These are phyloP conservation scores for Linum tenue DNA, from an alignment of 345 rosid species.

Conservation along the genomic window DNA sequence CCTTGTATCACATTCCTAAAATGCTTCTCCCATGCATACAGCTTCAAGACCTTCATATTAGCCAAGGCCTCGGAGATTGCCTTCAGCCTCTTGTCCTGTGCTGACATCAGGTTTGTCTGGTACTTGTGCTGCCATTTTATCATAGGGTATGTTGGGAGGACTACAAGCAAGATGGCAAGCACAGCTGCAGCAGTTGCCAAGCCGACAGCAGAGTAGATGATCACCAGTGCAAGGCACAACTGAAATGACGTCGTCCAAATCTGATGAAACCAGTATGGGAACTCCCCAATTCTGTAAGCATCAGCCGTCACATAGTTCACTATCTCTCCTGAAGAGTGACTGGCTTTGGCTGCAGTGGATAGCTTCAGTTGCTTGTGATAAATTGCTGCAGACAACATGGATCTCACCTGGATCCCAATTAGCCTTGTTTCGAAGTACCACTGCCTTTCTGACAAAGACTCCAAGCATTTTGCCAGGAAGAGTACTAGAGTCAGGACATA, in stretches of 20 bases:
- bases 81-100: slow-evolving; percentile 36
- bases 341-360: slow-evolving; percentile 26
- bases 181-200: slow-evolving; percentile 39
- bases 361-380: slow-evolving; percentile 38
- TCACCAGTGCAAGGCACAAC: slow-evolving; percentile 31
- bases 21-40: slow-evolving; percentile 54
- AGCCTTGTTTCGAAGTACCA: slow-evolving; percentile 35
- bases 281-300: slow-evolving; percentile 39
- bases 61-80: slow-evolving; percentile 31
- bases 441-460: slow-evolving; percentile 46
- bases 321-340: slow-evolving; percentile 36
- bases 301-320: slow-evolving; percentile 37
- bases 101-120: slow-evolving; percentile 30
- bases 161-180: slow-evolving; percentile 19
- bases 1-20: slow-evolving; percentile 33
- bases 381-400: slow-evolving; percentile 38
- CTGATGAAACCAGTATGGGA: slow-evolving; percentile 42
- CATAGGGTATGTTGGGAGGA: slow-evolving; percentile 29
- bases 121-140: slow-evolving; percentile 31
- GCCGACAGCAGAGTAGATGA: slow-evolving; percentile 34
- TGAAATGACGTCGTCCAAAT: slow-evolving; percentile 37
- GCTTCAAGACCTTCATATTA: slow-evolving; percentile 45
- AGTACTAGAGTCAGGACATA: slow-evolving; percentile 28
- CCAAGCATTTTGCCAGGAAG: slow-evolving; percentile 36
- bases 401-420: slow-evolving; percentile 37